These are phyloP conservation scores for Colletotrichum tropicale DNA, from an alignment of 2,329 filamentous ascomycete genomes.

Conservation along the genomic window DNA sequence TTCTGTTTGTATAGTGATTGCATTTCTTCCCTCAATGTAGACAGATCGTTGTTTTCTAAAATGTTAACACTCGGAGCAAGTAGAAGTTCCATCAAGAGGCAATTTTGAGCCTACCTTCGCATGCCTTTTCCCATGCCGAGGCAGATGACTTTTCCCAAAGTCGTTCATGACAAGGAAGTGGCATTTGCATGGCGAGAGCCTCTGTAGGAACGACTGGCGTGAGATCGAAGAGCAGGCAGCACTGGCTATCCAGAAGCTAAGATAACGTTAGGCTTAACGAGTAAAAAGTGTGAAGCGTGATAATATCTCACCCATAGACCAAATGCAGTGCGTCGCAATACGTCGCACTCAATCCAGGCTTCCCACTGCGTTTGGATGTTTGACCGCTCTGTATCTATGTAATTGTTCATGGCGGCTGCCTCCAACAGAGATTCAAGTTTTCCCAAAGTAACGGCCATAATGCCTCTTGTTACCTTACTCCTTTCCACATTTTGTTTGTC, in stretches of 20 bases:
- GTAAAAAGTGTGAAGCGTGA: background rate
- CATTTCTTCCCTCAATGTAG: background rate
- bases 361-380: background rate
- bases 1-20: background rate
- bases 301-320: background rate
- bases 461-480: background rate
- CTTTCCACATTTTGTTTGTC: background rate
- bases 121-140: background rate
- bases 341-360: background rate
- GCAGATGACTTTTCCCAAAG: background rate
- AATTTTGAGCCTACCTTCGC: background rate
- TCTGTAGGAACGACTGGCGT: background rate
- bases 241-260: background rate
- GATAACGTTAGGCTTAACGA: background rate
- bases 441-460: background rate
- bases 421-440: background rate
- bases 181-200: background rate
- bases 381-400: background rate
- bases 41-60: background rate
- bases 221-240: background rate
- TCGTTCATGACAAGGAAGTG: background rate
- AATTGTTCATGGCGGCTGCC: background rate
- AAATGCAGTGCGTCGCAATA: background rate
- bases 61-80: background rate
- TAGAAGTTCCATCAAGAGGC: background rate